Evolutionary conservation across 257 asterid genomes (phyloP).

Genomic region (Ajuga chamaepitys): DNA sequence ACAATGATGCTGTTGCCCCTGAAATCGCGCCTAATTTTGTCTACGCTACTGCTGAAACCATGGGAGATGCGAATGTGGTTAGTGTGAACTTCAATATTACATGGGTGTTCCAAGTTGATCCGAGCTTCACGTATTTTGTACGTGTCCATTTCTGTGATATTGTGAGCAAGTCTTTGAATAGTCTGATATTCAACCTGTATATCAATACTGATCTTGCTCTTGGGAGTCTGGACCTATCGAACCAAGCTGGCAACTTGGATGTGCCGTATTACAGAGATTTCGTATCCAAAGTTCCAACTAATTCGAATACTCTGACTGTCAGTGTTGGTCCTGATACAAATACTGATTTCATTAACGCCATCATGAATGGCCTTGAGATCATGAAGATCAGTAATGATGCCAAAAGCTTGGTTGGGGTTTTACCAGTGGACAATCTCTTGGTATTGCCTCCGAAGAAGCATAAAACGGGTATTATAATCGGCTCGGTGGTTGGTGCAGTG

Average conservation of each 20-base stretch:
- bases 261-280: constrained; percentile 54
- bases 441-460: constrained; percentile 31
- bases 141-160: constrained; percentile 74
- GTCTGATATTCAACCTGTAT: constrained; percentile 48
- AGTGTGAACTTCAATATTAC: constrained; percentile 62
- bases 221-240: constrained; percentile 46
- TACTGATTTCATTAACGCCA: constrained; percentile 40
- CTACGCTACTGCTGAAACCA: constrained; percentile 67
- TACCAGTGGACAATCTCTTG: constrained; percentile 41
- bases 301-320: constrained; percentile 41
- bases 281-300: constrained; percentile 27
- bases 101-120: constrained; percentile 65
- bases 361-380: constrained; percentile 66
- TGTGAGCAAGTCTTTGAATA: constrained; percentile 55
- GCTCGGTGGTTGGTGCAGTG: constrained; percentile 34
- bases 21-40: constrained; percentile 64
- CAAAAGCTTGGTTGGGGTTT: constrained; percentile 49
- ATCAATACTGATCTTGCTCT: constrained; percentile 47
- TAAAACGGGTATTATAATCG: constrained; percentile 26
- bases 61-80: constrained; percentile 61
- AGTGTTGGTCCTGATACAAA: constrained; percentile 56
- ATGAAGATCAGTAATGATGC: constrained; percentile 69
- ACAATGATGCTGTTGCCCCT: constrained; percentile 33
- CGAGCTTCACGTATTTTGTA: constrained; percentile 41
- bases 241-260: constrained; percentile 38